Percentiles rank a stretch among this genome's conserved stretches.
phyloP scores from a whole-genome alignment of 768 basidiomycete genomes.

The Botryobasidium botryosum region DNA sequence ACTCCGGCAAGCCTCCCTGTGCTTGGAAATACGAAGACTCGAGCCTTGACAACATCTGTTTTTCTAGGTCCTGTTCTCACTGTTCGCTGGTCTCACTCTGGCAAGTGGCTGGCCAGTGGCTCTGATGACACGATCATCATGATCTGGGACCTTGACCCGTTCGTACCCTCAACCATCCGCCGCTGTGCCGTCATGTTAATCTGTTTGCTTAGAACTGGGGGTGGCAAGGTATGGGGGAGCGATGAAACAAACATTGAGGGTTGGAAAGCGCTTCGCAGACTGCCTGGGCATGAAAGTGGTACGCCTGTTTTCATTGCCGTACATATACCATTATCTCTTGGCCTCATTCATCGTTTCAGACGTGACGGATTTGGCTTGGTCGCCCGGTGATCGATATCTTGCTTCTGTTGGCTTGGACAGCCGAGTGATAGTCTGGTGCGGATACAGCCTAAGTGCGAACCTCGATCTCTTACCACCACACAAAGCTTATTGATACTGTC shows the following conservation, averaged over 20 bases:
- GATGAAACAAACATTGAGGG: conserved; percentile 93
- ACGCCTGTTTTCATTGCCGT: conserved; percentile 15
- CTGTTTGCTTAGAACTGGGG: conserved; percentile 36
- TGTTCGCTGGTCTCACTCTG: conserved; percentile 87
- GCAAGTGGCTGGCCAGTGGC: conserved; percentile 86
- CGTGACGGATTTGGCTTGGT: conserved; percentile 92
- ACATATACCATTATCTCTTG: background rate
- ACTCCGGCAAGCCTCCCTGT: conserved; percentile 38
- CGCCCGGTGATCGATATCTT: conserved; percentile 76
- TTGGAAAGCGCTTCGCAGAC: conserved; percentile 84
- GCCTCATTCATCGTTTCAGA: conserved; percentile 30
- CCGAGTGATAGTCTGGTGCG: conserved; percentile 85
- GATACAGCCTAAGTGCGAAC: conserved; percentile 70
- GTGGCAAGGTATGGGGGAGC: conserved; percentile 83
- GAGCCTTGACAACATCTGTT: background rate
- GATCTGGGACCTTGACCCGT: conserved; percentile 97
- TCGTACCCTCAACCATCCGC: conserved; percentile 23
- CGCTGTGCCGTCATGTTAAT: background rate
- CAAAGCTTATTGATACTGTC: conserved; percentile 22
- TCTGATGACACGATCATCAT: conserved; percentile 92
- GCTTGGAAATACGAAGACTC: no score
- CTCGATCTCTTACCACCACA: no score
- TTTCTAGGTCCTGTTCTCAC: conserved; percentile 52
- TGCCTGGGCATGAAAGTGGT: conserved; percentile 95
- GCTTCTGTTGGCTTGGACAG: conserved; percentile 92